These are phyloP conservation scores for Fusarium newnesense DNA, from an alignment of 2,329 filamentous ascomycete species.

Conservation along the genomic window DNA sequence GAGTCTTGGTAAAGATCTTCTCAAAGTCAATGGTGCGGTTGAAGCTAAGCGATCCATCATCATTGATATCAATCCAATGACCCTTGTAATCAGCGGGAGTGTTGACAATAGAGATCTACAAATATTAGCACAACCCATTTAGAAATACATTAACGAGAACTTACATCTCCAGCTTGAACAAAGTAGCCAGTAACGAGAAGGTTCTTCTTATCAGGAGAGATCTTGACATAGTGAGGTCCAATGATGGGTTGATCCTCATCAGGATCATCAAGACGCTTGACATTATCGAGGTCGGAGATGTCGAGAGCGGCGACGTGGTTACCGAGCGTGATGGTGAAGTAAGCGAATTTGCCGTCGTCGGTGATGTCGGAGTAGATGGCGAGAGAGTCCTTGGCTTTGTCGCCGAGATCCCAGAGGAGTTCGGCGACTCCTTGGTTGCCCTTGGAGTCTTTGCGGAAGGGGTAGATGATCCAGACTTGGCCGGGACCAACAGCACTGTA, in stretches of 20 bases:
- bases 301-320: conserved; percentile 61
- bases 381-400: conserved; percentile 63
- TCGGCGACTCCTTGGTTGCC: conserved; percentile 68
- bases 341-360: conserved; percentile 66
- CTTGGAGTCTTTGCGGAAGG: conserved; percentile 63
- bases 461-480: conserved; percentile 74
- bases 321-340: conserved; percentile 69
- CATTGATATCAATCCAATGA: conserved; percentile 68
- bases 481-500: conserved; percentile 64
- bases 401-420: conserved; percentile 67
- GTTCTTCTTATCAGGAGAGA: conserved; percentile 72
- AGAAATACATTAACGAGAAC: neutral
- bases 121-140: neutral
- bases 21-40: conserved; percentile 69
- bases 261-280: conserved; percentile 70
- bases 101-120: conserved; percentile 57
- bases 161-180: conserved; percentile 66
- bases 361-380: conserved; percentile 71
- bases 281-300: conserved; percentile 64
- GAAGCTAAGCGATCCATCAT: conserved; percentile 66
- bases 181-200: conserved; percentile 74
- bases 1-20: conserved; percentile 58
- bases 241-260: conserved; percentile 67
- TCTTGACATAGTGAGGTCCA: conserved; percentile 72
- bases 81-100: conserved; percentile 71